These are phyloP conservation scores for Nannochloropsis gaditana DNA, from an alignment of 108 stramenopile genomes.

Conservation along the genomic window DNA sequence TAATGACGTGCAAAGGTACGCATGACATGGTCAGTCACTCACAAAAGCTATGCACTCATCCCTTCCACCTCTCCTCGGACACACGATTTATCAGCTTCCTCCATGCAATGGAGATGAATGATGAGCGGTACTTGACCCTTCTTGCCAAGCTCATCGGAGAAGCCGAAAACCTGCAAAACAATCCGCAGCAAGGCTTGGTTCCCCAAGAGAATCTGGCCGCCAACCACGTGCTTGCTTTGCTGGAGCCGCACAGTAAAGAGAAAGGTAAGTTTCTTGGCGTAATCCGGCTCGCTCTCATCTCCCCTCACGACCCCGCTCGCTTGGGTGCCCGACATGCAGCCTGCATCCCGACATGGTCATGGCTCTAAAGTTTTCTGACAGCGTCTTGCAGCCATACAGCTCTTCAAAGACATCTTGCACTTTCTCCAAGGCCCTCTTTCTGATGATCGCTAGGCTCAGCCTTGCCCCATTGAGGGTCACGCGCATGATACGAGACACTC, in stretches of 20 bases:
- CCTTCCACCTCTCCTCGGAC: constrained; percentile 13
- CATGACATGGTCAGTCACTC: background rate
- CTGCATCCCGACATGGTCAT: too few relatives aligned
- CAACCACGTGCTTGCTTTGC: constrained; percentile 53
- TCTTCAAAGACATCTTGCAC: too few relatives aligned
- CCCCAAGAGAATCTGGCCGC: constrained; percentile 54
- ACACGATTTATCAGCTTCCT: background rate
- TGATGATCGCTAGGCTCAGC: too few relatives aligned
- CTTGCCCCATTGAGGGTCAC: too few relatives aligned
- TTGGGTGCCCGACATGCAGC: too few relatives aligned
- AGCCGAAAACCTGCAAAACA: constrained; percentile 49
- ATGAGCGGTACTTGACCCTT: constrained; percentile 55
- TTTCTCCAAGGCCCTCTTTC: too few relatives aligned
- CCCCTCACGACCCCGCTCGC: too few relatives aligned
- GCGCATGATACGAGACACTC: background rate
- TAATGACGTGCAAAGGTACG: background rate
- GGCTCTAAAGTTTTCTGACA: too few relatives aligned
- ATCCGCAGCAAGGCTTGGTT: constrained; percentile 49
- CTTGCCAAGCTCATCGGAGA: constrained; percentile 60
- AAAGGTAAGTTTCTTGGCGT: constrained; percentile 36
- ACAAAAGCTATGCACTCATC: background rate
- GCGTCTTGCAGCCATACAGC: too few relatives aligned
- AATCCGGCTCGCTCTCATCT: too few relatives aligned
- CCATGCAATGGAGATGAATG: constrained; percentile 48
- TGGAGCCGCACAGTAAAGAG: constrained; percentile 54